Evolutionary conservation across 768 basidiomycete genomes (phyloP), one percentile per base, ranked within the genome.

Genomic region (Termitomyces sp.): DNA sequence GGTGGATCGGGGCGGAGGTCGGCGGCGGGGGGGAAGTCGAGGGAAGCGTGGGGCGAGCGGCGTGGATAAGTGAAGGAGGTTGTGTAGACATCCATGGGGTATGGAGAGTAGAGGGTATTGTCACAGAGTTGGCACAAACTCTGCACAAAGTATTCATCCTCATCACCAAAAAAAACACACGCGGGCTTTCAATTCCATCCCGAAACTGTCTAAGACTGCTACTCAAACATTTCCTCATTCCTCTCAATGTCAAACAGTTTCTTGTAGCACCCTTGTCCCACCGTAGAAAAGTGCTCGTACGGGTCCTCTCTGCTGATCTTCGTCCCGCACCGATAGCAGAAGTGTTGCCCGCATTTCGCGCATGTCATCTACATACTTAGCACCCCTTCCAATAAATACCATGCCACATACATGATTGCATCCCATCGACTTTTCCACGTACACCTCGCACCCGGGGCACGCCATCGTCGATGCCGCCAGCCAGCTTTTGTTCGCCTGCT

Each of bases 21-120:
- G 30, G 76, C 59, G 70, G 73, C 74, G 31, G 66, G 72, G 70
- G 78, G 76, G 67, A 83, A 82, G 73, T 90, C 87, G 76, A 87
- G 77, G 61, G 87, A 81, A 55, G 83, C 81, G 65, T 83, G 82
- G 69, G 86, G 86, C 70, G 87, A 82, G 72, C 88, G 81, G 78
- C 91, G 89, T 69, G 93, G 93, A 77, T 91, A 89, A 66, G 88
- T 88, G 81, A 97, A 95, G 69, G 93, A 91, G 65, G 92, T 91
- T 57, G 93, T 91, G 83, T 95, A 96, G 71, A 95, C 85, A 72
- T 97, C 95, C 95, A 97, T 95, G 70, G 59, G 72, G 73, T 74
- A 74, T 76, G 69, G 70, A 74, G 70, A 73, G 72, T 73, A 72
- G 72, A 68, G 79, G 80, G 79, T 81, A 80, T 81, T 79, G 77